A percentile compares a stretch with the other conserved stretches of the same genome.
These are phyloP conservation scores for Limnomonas spitsbergensis DNA, from an alignment of 139 green algal species.

Conservation along the genomic window DNA sequence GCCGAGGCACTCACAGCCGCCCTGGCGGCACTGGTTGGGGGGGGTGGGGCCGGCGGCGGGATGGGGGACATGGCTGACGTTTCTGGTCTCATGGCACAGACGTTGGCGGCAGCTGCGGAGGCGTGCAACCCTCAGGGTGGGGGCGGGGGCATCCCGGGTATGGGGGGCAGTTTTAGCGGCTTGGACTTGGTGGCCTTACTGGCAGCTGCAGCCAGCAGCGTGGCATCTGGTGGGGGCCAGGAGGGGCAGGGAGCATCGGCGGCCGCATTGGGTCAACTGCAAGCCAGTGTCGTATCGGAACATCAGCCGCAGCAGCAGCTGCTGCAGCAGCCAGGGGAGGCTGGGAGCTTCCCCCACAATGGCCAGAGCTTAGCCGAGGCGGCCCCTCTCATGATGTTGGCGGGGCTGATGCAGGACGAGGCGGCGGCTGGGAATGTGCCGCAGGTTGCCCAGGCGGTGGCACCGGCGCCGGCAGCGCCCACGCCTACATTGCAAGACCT, in stretches of 20 bases:
- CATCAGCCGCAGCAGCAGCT: background rate
- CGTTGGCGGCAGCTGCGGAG: background rate
- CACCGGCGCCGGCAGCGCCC: too few relatives aligned
- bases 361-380: background rate
- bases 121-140: too few relatives aligned
- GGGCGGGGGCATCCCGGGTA: background rate
- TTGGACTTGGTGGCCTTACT: background rate
- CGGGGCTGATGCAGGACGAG: background rate
- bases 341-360: background rate
- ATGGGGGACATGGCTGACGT: background rate
- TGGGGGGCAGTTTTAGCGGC: background rate
- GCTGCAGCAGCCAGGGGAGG: background rate
- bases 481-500: too few relatives aligned
- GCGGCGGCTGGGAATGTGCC: too few relatives aligned
- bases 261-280: too few relatives aligned
- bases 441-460: too few relatives aligned
- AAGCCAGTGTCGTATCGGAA: too few relatives aligned
- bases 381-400: background rate
- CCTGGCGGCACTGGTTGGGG: background rate
- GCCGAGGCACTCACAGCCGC: background rate
- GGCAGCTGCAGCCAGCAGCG: background rate
- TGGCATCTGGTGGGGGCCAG: background rate
- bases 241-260: background rate
- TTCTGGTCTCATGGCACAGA: background rate
- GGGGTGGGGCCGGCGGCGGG: background rate